These are phyloP conservation scores for Yarrowia alimentaria DNA, from an alignment of 805 yeast species.

Conservation along the genomic window DNA sequence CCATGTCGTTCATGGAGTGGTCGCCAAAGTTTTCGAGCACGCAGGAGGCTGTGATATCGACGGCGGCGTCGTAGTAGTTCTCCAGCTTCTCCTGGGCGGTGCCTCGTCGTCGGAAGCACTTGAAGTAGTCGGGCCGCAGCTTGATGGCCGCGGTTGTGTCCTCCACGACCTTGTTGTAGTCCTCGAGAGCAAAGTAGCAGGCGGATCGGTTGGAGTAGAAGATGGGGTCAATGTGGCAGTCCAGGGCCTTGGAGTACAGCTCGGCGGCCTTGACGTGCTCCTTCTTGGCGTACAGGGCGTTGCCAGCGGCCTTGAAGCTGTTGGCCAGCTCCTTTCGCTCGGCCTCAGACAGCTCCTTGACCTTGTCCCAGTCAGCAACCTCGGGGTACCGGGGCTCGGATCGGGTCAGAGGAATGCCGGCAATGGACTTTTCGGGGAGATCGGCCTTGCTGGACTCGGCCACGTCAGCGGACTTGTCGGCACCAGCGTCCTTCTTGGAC, in stretches of 20 bases:
- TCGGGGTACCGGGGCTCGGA: slow-evolving; percentile 40
- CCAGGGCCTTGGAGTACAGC: slow-evolving; percentile 74
- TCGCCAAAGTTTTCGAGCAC: slow-evolving; percentile 81
- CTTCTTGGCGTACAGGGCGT: slow-evolving; percentile 67
- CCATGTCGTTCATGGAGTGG: slow-evolving; percentile 69
- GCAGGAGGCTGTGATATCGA: slow-evolving; percentile 86
- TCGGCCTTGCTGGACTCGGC: slow-evolving; percentile 27
- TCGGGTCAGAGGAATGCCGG: slow-evolving; percentile 28
- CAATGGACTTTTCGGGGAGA: slow-evolving; percentile 29
- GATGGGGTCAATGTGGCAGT: slow-evolving; percentile 76
- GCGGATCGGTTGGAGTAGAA: slow-evolving; percentile 96
- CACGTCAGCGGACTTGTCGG: slow-evolving; percentile 11
- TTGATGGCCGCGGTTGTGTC: slow-evolving; percentile 85
- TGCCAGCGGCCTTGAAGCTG: slow-evolving; percentile 87
- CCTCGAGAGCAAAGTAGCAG: slow-evolving; percentile 78
- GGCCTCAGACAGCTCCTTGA: slow-evolving; percentile 32
- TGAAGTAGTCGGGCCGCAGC: slow-evolving; percentile 84
- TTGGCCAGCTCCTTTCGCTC: slow-evolving; percentile 55
- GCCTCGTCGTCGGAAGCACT: slow-evolving; percentile 91
- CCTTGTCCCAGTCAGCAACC: slow-evolving; percentile 35
- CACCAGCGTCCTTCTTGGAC: slow-evolving; percentile 28
- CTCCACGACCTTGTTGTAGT: slow-evolving; percentile 78
- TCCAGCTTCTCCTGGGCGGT: slow-evolving; percentile 83
- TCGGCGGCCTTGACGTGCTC: slow-evolving; percentile 73
- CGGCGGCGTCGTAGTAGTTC: slow-evolving; percentile 77